Evolutionary conservation across 345 rosid genomes (phyloP).

Genomic region (Streptanthus diversifolius): DNA sequence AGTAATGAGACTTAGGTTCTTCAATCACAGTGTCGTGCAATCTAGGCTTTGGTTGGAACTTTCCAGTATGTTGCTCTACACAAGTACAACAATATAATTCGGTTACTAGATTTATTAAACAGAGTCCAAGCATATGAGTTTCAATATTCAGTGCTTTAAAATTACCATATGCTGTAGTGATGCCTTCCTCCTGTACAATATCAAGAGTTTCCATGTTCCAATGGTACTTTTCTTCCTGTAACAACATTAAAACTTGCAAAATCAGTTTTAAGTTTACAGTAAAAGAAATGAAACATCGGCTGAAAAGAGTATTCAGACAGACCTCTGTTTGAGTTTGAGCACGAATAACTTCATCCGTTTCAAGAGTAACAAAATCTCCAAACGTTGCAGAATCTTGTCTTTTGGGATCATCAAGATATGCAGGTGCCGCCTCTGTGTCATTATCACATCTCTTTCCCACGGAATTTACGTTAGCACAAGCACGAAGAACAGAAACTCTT

Average conservation of each 20-base stretch:
- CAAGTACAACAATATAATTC: neutral
- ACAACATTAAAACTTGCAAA: neutral
- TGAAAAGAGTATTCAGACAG: neutral
- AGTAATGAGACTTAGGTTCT: constrained; percentile 33
- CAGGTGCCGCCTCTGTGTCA: constrained; percentile 5
- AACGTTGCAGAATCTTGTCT: constrained; percentile 16
- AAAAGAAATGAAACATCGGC: neutral
- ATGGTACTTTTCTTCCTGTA: constrained; percentile 36
- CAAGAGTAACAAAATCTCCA: constrained; percentile 10
- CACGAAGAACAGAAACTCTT: constrained; percentile 13
- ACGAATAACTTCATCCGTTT: constrained; percentile 6
- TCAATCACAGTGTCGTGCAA: constrained; percentile 35
- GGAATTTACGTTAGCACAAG: neutral
- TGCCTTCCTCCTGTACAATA: constrained; percentile 35
- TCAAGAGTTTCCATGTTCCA: constrained; percentile 42
- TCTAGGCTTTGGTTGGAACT: constrained; percentile 49
- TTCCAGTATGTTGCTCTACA: constrained; percentile 39
- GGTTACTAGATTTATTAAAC: neutral
- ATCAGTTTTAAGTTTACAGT: neutral
- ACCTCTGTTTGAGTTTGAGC: constrained; percentile 10
- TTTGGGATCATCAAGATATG: neutral
- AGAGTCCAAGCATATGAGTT: neutral
- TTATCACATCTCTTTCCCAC: neutral
- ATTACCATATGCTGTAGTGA: constrained; percentile 27
- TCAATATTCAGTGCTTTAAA: neutral